Evolutionary conservation across 1,139 yeast species (phyloP), one percentile per base, ranked within the genome.

Genomic region (Taphrina flavorubra): DNA sequence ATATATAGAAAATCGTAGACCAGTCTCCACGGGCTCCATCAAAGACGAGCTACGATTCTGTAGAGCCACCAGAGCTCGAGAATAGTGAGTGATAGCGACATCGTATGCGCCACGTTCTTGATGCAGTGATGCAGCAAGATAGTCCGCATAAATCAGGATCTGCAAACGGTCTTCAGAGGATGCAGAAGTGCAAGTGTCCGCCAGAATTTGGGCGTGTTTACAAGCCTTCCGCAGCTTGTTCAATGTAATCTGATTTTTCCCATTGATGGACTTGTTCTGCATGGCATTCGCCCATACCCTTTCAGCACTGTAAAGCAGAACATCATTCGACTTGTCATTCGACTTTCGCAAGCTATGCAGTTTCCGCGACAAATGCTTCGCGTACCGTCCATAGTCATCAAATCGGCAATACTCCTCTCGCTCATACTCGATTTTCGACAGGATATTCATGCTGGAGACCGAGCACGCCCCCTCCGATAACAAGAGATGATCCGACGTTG

Each of bases 371-470:
- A 63, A 46, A 20, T 63, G 67, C 37, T 63, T 63, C 25, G 59
- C 61, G 25, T 63, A 63, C 11, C 67, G 56, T 14, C 47, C 67
- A 44, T 63, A 55, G 47, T 63, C 67, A 31, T 63, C 67, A 61
- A 63, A 63, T 18, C 67, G 60, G 40, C 67, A 63, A 39, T 42
- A 55, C 25, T 63, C 67, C 16, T 63, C 67, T 18, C 67, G 34
- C 40, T 63, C 67, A 20, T 51, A 63, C 40, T 63, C 67, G 56
- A 63, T 20, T 53, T 58, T 58, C 31, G 62, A 13, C 6, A 58
- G 40, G 7, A 18, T 20, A 6, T n/a, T 44, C 62, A 58, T 58
- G 40, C 11, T 34, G 18, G 6, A 39, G 2, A 25, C 31, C 31
- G 31, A 25, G 31, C 31, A 25, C 31, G 31, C 31, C 4, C 31